These are phyloP conservation scores for Penicillium sp. DNA, from an alignment of 2,329 filamentous ascomycete genomes.

Conservation along the genomic window DNA sequence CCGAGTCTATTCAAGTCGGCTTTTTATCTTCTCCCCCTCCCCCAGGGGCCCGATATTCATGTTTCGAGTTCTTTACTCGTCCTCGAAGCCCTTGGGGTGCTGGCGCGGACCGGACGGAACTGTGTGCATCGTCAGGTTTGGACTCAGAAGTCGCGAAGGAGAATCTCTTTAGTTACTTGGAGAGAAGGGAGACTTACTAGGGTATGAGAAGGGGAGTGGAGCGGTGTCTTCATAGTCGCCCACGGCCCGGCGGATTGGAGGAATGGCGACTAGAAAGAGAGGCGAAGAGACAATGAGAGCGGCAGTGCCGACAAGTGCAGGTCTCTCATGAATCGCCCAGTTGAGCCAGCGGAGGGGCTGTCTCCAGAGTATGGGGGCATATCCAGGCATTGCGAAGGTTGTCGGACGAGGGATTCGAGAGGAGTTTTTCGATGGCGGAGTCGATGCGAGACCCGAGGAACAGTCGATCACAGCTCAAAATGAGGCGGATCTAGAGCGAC, in stretches of 20 bases:
- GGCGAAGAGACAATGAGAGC: slow-evolving; percentile 76
- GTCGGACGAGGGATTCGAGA: slow-evolving; percentile 23
- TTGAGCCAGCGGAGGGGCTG: slow-evolving; percentile 81
- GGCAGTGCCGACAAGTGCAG: slow-evolving; percentile 88
- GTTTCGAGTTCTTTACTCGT: slow-evolving; percentile 36
- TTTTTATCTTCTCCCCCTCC: slow-evolving; percentile 7
- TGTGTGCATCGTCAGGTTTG: slow-evolving; percentile 28
- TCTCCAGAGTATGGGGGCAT: slow-evolving; percentile 77
- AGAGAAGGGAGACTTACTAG: slow-evolving; percentile 65
- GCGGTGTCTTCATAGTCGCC: slow-evolving; percentile 75
- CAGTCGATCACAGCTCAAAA: slow-evolving; percentile 4
- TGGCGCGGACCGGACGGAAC: slow-evolving; percentile 52
- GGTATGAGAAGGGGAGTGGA: slow-evolving; percentile 86
- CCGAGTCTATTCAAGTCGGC: slow-evolving; percentile 5
- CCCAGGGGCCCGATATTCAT: slow-evolving; percentile 10
- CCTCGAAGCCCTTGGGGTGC: slow-evolving; percentile 53
- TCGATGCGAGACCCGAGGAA: slow-evolving; percentile 5
- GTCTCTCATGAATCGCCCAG: slow-evolving; percentile 86
- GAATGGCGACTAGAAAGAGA: slow-evolving; percentile 69
- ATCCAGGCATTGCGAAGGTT: slow-evolving; percentile 37
- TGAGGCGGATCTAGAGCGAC: slow-evolving; percentile 3
- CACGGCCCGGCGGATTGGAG: slow-evolving; percentile 71
- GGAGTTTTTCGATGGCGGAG: slow-evolving; percentile 25
- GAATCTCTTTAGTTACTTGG: not conserved
- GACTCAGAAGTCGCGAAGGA: not conserved